Evolutionary conservation across 495 filamentous ascomycete species (phyloP), one percentile per base, ranked within the genome.

Genomic region (Aeminium ludgeri): DNA sequence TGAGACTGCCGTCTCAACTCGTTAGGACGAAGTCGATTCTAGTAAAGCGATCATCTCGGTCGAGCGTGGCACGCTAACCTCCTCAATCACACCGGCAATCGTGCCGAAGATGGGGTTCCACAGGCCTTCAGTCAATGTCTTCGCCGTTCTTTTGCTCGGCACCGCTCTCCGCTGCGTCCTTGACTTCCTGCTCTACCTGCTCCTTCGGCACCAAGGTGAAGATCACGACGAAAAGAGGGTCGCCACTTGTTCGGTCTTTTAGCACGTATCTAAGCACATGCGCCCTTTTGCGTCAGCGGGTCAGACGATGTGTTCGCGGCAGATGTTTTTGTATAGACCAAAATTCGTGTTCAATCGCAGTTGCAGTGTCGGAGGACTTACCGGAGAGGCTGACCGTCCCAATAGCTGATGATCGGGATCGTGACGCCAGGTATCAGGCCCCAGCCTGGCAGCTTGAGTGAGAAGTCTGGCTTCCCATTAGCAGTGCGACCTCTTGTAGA

Each of bases 191-290:
- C 38, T 78, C 68, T 17, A 74, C 59, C 31, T 74, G 62, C 40
- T 80, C 74, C 33, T 66, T 71, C 3, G 70, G 63, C 41, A 86
- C 65, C 1, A 92, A 65, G 20, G 74, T 76, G 56, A 95, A 86
- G 13, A 80, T 53, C 12, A 97, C 66, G 18, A 86, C 82, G 17
- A 92, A 67, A 51, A 89, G 82, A 16, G 78, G 67, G 16, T 76
- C 68, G 17, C 68, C 69, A 5, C 79, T 85, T 4, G 60, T 59
- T 27, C 68, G 67, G 55, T 94, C 78, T 51, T 80, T 86, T 46
- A 96, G 68, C 28, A 85, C 78, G 65, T 93, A 96, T 64, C 86
- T 84, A 59, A 84, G 65, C 40, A 69, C 65, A 59, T 85, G 78
- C 60, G 68, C 66, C 62, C 66, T 74, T 57, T 27, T 44, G 50